These are phyloP conservation scores for Hippophae tibetana DNA, from an alignment of 306 rosid genomes.

Conservation along the genomic window DNA sequence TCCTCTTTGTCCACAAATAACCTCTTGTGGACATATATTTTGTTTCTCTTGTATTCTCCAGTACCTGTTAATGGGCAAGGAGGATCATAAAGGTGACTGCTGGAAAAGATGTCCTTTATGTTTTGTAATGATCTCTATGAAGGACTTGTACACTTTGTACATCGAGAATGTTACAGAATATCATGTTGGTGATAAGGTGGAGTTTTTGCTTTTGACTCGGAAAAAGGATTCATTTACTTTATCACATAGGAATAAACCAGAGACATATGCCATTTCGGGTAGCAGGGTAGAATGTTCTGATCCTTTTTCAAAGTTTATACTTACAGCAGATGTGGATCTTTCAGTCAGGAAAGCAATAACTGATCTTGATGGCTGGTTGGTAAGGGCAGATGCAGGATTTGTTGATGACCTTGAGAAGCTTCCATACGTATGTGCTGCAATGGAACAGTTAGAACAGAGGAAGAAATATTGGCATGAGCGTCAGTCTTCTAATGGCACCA, in stretches of 20 bases:
- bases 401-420: slow-evolving; percentile 92
- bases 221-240: slow-evolving; percentile 53
- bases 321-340: slow-evolving; percentile 84
- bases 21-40: slow-evolving; percentile 92
- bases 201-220: slow-evolving; percentile 56
- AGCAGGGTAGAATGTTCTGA: slow-evolving; percentile 32
- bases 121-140: slow-evolving; percentile 72
- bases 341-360: slow-evolving; percentile 71
- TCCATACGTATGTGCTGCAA: slow-evolving; percentile 90
- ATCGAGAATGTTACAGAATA: slow-evolving; percentile 61
- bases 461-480: slow-evolving; percentile 78
- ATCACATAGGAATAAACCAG: slow-evolving; percentile 38
- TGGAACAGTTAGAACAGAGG: slow-evolving; percentile 79
- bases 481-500: slow-evolving; percentile 24
- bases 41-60: slow-evolving; percentile 90
- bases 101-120: slow-evolving; percentile 96
- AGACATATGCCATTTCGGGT: slow-evolving; percentile 23
- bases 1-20: slow-evolving; percentile 89
- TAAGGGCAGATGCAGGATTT: slow-evolving; percentile 74
- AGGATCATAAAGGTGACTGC: slow-evolving; percentile 81
- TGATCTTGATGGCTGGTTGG: slow-evolving; percentile 89
- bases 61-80: slow-evolving; percentile 75
- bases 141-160: slow-evolving; percentile 72
- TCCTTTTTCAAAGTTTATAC: slow-evolving; percentile 75
- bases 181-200: slow-evolving; percentile 58